Base-by-base conservation (phyloP, 2,329 filamentous ascomycete species). In the Pleurostoma richardsiae region DNA sequence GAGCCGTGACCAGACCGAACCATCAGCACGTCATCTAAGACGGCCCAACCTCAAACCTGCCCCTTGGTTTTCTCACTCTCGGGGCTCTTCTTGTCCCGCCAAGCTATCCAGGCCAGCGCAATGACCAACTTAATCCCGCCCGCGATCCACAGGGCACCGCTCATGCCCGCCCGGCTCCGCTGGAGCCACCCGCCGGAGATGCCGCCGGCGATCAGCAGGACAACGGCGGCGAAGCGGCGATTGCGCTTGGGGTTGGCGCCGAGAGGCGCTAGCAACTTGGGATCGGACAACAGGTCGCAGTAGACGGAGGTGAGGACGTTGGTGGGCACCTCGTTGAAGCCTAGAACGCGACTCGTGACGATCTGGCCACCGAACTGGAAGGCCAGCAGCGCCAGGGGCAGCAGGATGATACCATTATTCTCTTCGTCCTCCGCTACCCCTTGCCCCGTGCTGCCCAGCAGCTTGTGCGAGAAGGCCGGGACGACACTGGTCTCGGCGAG, bases 361-460 rank as follows among this genome's bases (percentile, higher is more conserved):
- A 80, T 79, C 59, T 80, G 76, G 40, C 77, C 76, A 5, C 74
- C 77, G 30, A 70, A 71, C 54, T 79, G 75, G 52, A 80, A 76
- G 1, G 77, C 77, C 6, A 83, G 64, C 48, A 77, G 66, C 4
- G 62, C 71, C 4, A 79, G 41, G 3, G 60, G 61, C 11, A 56
- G 33, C 36, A 62, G 52, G 2, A 66, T 61, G 38, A 71, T 62
- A 19, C 60, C 62, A 4, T 72, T 66, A 27, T 72, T 59, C 31
- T 67, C 60, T 47, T 69, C 63, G 10, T 67, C 63, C 8, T 73
- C 57, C 4, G 63, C 65, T 6, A 68, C 68, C 7, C 71, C 65
- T 31, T 75, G 54, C 30, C 71, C 57, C 47, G 74, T 66, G 27
- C 73, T 65, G 5, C 65, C 47, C 6, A 61, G 53, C 3, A 44